phyloP scores from a whole-genome alignment of 768 basidiomycete species.

The Tulasnella sp. region DNA sequence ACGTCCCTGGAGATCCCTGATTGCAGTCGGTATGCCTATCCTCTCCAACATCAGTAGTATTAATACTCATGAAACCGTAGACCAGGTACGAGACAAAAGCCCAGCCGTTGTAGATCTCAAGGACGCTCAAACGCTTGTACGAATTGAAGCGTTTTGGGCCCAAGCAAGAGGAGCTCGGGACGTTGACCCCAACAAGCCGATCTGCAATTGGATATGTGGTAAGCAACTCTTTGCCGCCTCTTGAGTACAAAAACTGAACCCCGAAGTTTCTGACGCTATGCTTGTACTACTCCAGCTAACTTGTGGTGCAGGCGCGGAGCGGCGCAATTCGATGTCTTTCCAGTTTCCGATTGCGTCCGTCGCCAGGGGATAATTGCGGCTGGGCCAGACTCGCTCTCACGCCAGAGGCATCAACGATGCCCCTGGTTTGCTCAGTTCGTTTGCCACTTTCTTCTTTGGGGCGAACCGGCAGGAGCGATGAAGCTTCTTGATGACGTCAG shows the following conservation, averaged over 20 bases:
- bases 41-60: too few species aligned
- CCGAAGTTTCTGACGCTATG: too few species aligned
- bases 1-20: background rate
- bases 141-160: background rate
- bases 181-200: background rate
- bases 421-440: background rate
- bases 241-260: too few species aligned
- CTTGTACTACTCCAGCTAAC: background rate
- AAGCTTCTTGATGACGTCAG: background rate
- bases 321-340: too few species aligned
- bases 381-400: background rate
- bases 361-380: background rate
- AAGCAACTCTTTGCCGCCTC: too few species aligned
- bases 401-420: background rate
- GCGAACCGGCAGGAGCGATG: background rate
- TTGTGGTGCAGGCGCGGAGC: too few species aligned
- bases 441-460: background rate
- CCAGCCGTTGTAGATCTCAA: constrained; percentile 10
- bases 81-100: background rate
- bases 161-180: background rate
- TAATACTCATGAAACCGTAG: too few species aligned
- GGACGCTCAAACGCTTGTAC: background rate
- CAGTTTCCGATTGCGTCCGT: background rate
- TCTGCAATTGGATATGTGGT: constrained; percentile 11
- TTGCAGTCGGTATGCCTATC: background rate